A percentile compares a stretch with the other conserved stretches of the same genome.
Conservation (phyloP, 257 asterid genomes). For the Fraxinus cuspidata region DNA sequence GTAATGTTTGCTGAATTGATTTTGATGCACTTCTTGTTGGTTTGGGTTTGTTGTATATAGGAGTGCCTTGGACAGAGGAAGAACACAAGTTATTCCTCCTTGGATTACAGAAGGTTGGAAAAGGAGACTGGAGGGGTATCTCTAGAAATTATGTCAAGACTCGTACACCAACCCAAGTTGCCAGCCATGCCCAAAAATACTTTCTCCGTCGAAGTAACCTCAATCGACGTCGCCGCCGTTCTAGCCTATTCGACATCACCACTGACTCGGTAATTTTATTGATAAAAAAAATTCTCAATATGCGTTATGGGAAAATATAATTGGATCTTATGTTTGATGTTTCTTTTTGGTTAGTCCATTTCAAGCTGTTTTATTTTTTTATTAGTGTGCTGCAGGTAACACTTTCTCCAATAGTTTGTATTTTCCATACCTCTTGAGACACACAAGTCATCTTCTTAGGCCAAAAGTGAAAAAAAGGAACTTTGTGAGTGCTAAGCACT, state of each 20-base stretch:
- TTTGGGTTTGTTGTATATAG: conserved; percentile 36
- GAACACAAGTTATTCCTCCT: conserved; percentile 82
- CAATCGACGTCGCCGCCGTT: conserved; percentile 83
- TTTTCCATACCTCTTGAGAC: conserved; percentile 22
- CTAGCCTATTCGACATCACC: conserved; percentile 92
- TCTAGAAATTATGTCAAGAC: conserved; percentile 82
- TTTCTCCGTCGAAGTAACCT: conserved; percentile 73
- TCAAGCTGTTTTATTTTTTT: conserved; percentile 14
- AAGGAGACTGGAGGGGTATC: conserved; percentile 92
- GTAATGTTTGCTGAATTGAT: neutral
- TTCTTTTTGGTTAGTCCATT: conserved; percentile 24
- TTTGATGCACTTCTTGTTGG: neutral
- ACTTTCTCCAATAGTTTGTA: neutral
- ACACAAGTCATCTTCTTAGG: conserved; percentile 15
- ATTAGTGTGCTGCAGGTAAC: neutral
- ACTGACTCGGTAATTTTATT: conserved; percentile 64
- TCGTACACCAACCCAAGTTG: conserved; percentile 94
- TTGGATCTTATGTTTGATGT: conserved; percentile 17
- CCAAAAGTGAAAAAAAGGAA: conserved; percentile 26
- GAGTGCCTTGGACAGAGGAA: conserved; percentile 92
- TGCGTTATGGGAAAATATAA: neutral
- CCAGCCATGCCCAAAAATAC: conserved; percentile 94
- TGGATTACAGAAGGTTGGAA: conserved; percentile 81
- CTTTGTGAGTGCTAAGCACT: conserved; percentile 31
- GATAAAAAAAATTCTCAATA: neutral